Conservation (phyloP, 352 stramenopile species). For the Pythium sukuiense region DNA sequence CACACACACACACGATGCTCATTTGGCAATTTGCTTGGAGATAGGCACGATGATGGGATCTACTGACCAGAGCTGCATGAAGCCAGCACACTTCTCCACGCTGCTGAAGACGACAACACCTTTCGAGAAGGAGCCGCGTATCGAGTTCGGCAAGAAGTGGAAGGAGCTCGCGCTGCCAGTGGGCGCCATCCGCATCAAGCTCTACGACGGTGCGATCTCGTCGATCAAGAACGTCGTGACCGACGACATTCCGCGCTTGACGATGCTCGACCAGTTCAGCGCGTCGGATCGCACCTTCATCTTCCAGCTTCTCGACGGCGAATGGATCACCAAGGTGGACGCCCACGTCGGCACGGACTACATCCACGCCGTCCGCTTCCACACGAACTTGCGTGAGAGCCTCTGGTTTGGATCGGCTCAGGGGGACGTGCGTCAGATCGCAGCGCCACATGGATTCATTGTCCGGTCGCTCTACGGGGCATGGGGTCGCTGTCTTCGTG, state of each 20-base stretch:
- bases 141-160: conserved; percentile 12
- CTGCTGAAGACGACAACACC: not conserved
- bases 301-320: conserved; percentile 19
- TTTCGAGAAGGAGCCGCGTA: conserved; percentile 7
- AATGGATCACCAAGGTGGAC: conserved; percentile 6
- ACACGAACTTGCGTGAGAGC: conserved; percentile 17
- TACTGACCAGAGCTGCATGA: no score
- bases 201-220: conserved; percentile 6
- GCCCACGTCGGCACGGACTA: not conserved
- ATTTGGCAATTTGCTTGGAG: not conserved
- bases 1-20: no score
- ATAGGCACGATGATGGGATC: no score
- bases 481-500: conserved; percentile 8
- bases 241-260: conserved; percentile 4
- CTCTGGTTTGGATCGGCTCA: conserved; percentile 14
- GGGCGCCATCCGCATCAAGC: conserved; percentile 10
- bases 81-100: conserved; percentile 10
- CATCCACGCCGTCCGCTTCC: conserved; percentile 19
- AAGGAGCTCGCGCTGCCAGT: conserved; percentile 9
- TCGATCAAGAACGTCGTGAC: conserved; percentile 15
- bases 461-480: conserved; percentile 12
- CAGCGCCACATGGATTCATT: not conserved
- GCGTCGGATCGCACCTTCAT: conserved; percentile 3
- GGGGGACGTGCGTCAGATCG: not conserved
- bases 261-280: not conserved